These are phyloP conservation scores for Polytolypa hystricis DNA, from an alignment of 2,329 filamentous ascomycete species.

Conservation along the genomic window DNA sequence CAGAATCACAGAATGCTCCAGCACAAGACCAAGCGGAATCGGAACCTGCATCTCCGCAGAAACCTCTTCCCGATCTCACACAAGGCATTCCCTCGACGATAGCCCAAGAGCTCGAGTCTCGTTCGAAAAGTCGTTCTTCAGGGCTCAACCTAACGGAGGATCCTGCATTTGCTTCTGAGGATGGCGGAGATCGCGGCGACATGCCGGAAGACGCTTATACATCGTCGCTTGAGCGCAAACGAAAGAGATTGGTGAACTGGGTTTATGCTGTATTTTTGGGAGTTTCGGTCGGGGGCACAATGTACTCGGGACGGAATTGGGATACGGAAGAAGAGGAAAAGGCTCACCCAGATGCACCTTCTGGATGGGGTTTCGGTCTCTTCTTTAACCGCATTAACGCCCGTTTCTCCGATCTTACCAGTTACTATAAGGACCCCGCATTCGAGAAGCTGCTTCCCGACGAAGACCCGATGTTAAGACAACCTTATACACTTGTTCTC, in stretches of 20 bases:
- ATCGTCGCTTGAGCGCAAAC: slow-evolving; percentile 77
- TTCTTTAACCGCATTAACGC: slow-evolving; percentile 76
- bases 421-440: slow-evolving; percentile 91
- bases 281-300: slow-evolving; percentile 45
- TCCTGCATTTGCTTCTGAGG: slow-evolving; percentile 27
- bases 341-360: slow-evolving; percentile 59
- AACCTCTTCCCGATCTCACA: slow-evolving; percentile 80
- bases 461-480: slow-evolving; percentile 61
- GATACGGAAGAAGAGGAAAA: slow-evolving; percentile 61
- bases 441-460: slow-evolving; percentile 81
- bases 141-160: slow-evolving; percentile 45
- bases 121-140: slow-evolving; percentile 23
- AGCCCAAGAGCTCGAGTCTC: slow-evolving; percentile 56
- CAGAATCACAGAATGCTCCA: slow-evolving; percentile 16
- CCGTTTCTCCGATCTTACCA: slow-evolving; percentile 62
- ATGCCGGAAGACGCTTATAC: slow-evolving; percentile 73
- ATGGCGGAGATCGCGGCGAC: slow-evolving; percentile 45
- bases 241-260: slow-evolving; percentile 64
- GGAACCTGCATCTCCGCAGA: slow-evolving; percentile 35
- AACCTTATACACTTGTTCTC: slow-evolving; percentile 84
- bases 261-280: slow-evolving; percentile 54
- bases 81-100: slow-evolving; percentile 89
- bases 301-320: slow-evolving; percentile 84
- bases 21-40: slow-evolving; percentile 14
- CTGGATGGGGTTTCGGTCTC: slow-evolving; percentile 62